Evolutionary conservation across 495 filamentous ascomycete species (phyloP), one percentile per base, ranked within the genome.

Genomic region (Mycothermus thermophilus): DNA sequence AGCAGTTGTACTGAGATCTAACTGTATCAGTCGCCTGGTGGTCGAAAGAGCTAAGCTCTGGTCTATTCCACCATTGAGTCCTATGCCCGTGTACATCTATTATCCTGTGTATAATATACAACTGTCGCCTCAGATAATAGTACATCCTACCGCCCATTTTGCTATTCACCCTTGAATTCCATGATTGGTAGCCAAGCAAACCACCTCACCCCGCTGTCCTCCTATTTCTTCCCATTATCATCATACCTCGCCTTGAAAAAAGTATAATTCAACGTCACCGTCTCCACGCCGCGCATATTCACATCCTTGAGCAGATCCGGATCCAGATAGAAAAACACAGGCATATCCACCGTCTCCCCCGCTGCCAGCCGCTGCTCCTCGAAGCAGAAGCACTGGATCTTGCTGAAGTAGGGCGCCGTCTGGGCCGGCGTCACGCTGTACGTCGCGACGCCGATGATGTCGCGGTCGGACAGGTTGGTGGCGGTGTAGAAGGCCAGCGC

Each of bases 341-440:
- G 92, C 92, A 99, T 99, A 63, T 99, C 92, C 34, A 99, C 92
- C 23, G 85, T 85, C 65, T 99, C 92, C 17, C 88, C 85, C 15
- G 86, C 88, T 55, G 86, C 88, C 33, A 97, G 60, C 43, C 92
- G 74, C 69, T 97, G 64, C 56, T 68, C 86, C 67, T 99, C 92
- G 52, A 99, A 99, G 55, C 92, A 99, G 60, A 99, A 99, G 48
- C 92, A 99, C 60, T 99, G 92, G 34, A 99, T 99, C 70, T 99
- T 99, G 69, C 79, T 85, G 57, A 99, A 99, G 52, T 99, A 99
- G 3, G 83, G 88, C 18, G 92, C 88, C 18, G 93, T 83, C 64
- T 96, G 92, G 9, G 74, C 88, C 7, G 92, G 92, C 8, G 85
- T 94, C 31, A 99, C 92, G 55, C 79, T 85, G 55, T 99, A 99